Conservation (phyloP, 164 flowering plant genomes). For the Dillenia suffruticosa region DNA sequence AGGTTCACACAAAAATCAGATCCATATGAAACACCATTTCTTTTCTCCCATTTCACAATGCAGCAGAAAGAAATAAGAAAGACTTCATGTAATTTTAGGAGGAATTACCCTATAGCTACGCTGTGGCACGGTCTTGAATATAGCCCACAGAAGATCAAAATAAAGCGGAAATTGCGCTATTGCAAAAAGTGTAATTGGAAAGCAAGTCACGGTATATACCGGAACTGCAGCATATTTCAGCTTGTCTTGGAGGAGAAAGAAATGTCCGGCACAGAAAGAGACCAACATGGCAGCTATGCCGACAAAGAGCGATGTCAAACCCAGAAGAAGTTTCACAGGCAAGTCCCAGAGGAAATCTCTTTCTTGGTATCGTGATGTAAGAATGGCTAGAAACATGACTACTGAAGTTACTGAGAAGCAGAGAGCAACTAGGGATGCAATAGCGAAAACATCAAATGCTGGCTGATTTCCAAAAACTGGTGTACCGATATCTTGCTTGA, state of each 20-base stretch:
- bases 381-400: conserved; percentile 20
- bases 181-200: conserved; percentile 14
- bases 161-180: conserved; percentile 16
- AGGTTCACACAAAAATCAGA: no score
- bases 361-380: conserved; percentile 19
- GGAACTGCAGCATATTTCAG: conserved; percentile 9
- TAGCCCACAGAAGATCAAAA: conserved; percentile 16
- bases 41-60: no score
- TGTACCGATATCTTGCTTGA: background rate
- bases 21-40: no score
- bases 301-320: conserved; percentile 19
- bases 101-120: conserved; percentile 12
- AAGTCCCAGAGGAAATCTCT: conserved; percentile 10
- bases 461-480: conserved; percentile 13
- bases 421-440: conserved; percentile 21
- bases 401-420: conserved; percentile 21
- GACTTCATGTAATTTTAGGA: no score
- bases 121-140: conserved; percentile 9
- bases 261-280: conserved; percentile 24
- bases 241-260: conserved; percentile 15
- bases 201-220: conserved; percentile 5
- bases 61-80: no score
- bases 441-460: conserved; percentile 17
- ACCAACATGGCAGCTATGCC: conserved; percentile 23
- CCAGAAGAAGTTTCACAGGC: conserved; percentile 14